A percentile compares a stretch with the other conserved stretches of the same genome.
Evolutionary conservation across 176 grass and related monocot species (phyloP).

Genomic region (Lolium rigidum): DNA sequence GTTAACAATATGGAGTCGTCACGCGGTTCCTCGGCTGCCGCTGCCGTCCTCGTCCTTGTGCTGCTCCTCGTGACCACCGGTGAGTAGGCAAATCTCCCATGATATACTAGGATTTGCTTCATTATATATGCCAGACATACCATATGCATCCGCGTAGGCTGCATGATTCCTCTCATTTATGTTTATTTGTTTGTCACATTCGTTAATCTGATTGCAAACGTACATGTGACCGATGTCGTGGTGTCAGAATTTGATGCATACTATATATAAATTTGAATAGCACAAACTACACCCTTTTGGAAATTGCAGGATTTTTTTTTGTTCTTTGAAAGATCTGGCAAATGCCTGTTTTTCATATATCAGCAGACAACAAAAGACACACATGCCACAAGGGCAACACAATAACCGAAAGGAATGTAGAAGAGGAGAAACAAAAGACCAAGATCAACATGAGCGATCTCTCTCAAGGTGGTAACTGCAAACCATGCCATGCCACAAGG

Average conservation of each 20-base stretch:
- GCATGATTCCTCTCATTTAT: not conserved
- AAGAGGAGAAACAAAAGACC: not conserved
- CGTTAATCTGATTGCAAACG: too few relatives aligned
- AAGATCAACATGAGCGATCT: not conserved
- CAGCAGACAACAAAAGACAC: too few relatives aligned
- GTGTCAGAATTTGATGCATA: not conserved
- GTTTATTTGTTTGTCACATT: not conserved
- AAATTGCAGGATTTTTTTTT: not conserved
- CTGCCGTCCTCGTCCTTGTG: not conserved
- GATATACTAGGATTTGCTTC: not conserved
- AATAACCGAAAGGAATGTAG: not conserved
- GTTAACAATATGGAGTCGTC: not conserved
- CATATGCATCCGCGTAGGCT: not conserved
- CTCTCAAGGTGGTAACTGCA: not conserved
- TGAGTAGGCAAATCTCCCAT: not conserved
- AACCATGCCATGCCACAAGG: too few relatives aligned
- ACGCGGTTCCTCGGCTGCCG: not conserved
- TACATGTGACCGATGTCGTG: not conserved
- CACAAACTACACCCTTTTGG: not conserved
- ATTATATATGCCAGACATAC: too few relatives aligned
- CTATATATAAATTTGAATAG: not conserved
- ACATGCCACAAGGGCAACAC: not conserved
- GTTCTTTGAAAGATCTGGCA: not conserved
- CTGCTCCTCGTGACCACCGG: slow-evolving; percentile 7
- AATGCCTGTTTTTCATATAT: not conserved